Evolutionary conservation across 768 basidiomycete genomes (phyloP), one percentile per base, ranked within the genome.

Genomic region (Macrolepiota fuliginosa): DNA sequence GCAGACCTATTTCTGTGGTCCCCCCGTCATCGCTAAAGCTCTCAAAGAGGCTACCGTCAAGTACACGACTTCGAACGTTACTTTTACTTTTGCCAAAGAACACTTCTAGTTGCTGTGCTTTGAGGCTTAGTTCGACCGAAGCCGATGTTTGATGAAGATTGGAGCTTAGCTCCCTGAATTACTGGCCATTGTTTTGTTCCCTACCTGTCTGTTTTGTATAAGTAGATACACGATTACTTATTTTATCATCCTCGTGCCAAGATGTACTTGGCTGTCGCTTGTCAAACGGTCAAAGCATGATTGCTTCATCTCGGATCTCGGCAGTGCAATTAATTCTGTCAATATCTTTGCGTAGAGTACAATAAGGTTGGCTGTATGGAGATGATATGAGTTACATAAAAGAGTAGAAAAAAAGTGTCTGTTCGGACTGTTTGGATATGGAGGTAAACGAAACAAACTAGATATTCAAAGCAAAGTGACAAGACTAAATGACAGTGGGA

Each of bases 1-100:
- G 56, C 75, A 90, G 89, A 92, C 92, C 12, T 94, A 92, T 76
- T 95, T 93, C 80, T 95, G 94, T 69, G 94, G 94, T 32, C 92
- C 94, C 24, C 81, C 81, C 58, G 79, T 71, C 19, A 80, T 97
- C 46, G 91, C 91, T 22, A 90, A 89, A 69, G 77, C 84, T 12
- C 87, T 97, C 75, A 89, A 89, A 71, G 80, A 85, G 63, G 91
- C 91, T 11, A 85, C 88, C 12, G 70, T 83, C 32, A 76, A 81
- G 36, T 78, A 86, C 63, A 81, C 79, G 2, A 79, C 79, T 54
- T 69, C 84, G 12, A 74, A 78, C 37, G 83, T 96, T 49, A 74
- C 87, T 50, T 95, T 95, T 74, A 79, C 81, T 0, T 96, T 97
- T 72, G 87, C 89, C 19, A 96, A 96, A 86, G 94, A 71, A 36